These are phyloP conservation scores for Wickerhamiella azyma DNA, from an alignment of 805 yeast species.

Conservation along the genomic window DNA sequence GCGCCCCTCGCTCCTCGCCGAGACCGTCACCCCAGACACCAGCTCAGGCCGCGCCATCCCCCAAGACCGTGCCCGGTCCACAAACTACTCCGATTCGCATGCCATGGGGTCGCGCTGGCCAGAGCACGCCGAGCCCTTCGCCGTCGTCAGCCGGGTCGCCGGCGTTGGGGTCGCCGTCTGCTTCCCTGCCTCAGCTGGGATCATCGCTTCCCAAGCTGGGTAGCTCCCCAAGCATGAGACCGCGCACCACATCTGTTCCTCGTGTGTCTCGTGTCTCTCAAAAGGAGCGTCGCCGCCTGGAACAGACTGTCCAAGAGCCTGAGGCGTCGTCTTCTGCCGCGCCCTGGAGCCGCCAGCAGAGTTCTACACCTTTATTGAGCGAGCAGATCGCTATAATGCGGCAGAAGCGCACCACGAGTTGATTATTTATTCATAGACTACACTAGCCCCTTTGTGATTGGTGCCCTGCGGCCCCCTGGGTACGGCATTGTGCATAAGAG, in stretches of 20 bases:
- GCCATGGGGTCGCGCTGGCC: background rate
- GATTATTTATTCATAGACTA: background rate
- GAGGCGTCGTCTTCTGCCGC: background rate
- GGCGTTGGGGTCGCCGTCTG: background rate
- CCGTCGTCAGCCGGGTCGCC: background rate
- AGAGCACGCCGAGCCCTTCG: background rate
- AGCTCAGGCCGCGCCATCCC: too few relatives aligned
- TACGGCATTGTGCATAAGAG: background rate
- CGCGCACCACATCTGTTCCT: slow-evolving; percentile 2
- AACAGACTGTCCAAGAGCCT: background rate
- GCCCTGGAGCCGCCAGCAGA: slow-evolving; percentile 6
- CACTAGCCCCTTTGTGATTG: background rate
- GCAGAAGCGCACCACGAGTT: background rate
- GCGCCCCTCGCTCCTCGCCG: background rate
- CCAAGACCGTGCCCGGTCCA: too few relatives aligned
- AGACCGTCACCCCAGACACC: background rate
- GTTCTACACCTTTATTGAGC: background rate
- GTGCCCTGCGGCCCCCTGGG: background rate
- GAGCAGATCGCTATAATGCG: slow-evolving; percentile 3
- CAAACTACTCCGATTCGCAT: background rate
- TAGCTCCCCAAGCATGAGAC: background rate
- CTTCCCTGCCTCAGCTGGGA: background rate
- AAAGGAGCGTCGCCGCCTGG: slow-evolving; percentile 2
- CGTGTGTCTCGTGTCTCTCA: slow-evolving; percentile 2
- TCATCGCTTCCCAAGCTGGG: background rate